Conservation (phyloP, 1,139 yeast species). For the Protomyces macrosporus region DNA sequence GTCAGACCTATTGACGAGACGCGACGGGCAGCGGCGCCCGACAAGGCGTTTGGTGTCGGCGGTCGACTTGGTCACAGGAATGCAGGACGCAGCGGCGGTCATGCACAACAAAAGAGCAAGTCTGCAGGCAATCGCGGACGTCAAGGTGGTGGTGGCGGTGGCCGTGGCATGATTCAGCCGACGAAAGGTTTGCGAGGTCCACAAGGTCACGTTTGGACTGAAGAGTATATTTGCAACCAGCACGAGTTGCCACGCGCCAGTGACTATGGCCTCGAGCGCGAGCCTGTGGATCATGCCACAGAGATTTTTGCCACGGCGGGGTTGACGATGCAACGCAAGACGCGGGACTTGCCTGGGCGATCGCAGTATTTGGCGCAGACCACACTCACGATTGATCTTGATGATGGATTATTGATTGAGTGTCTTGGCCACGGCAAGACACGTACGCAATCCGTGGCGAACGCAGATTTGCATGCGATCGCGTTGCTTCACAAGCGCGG, state of each 20-base stretch:
- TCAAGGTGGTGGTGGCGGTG: too few relatives aligned
- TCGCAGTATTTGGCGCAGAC: neutral
- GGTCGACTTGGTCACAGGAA: too few relatives aligned
- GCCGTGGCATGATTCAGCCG: too few relatives aligned
- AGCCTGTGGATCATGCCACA: slow-evolving; percentile 9
- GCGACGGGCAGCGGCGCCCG: too few relatives aligned
- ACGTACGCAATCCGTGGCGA: slow-evolving; percentile 1
- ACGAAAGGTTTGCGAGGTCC: neutral
- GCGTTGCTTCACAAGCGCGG: slow-evolving; percentile 7
- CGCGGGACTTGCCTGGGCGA: neutral
- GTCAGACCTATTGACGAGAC: too few relatives aligned
- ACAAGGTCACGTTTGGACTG: neutral
- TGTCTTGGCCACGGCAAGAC: slow-evolving; percentile 16
- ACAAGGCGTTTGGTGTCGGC: too few relatives aligned
- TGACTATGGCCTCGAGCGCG: slow-evolving; percentile 5
- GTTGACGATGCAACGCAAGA: neutral
- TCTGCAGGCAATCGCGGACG: too few relatives aligned
- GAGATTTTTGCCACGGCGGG: slow-evolving; percentile 4
- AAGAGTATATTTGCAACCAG: slow-evolving; percentile 16
- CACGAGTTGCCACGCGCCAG: slow-evolving; percentile 6
- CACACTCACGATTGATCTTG: neutral
- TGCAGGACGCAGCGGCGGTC: too few relatives aligned
- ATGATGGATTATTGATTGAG: neutral
- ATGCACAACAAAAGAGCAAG: too few relatives aligned
- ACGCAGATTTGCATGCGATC: slow-evolving; percentile 17